Conservation (phyloP, 345 rosid species). For the Sonneratia caseolaris region DNA sequence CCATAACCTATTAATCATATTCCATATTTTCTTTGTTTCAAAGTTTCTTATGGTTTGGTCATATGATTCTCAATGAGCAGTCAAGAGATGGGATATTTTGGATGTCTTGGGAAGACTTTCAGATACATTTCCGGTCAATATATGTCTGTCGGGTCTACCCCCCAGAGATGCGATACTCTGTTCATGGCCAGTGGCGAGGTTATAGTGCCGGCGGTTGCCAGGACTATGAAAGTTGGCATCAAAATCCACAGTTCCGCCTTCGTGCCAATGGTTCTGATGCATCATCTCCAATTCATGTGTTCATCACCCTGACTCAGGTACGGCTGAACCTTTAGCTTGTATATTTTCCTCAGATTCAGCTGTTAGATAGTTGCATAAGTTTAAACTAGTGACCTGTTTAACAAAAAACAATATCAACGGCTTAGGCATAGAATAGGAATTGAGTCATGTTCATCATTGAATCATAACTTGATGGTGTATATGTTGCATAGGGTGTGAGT, state of each 20-base stretch:
- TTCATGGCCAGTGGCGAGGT: slow-evolving; percentile 95
- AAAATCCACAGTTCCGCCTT: slow-evolving; percentile 93
- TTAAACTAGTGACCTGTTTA: background rate
- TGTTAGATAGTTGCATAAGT: background rate
- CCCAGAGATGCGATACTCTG: slow-evolving; percentile 93
- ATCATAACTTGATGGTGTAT: background rate
- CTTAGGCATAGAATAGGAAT: background rate
- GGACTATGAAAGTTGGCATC: slow-evolving; percentile 97
- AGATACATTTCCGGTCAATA: slow-evolving; percentile 97
- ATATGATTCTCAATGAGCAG: slow-evolving; percentile 38
- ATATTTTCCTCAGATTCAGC: background rate
- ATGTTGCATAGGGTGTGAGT: slow-evolving; percentile 68
- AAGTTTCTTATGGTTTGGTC: background rate
- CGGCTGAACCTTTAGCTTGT: background rate
- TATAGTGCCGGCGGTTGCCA: slow-evolving; percentile 99
- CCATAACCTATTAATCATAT: background rate
- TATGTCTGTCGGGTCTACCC: slow-evolving; percentile 98
- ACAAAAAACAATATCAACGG: background rate
- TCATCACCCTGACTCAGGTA: slow-evolving; percentile 98
- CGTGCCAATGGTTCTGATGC: slow-evolving; percentile 89
- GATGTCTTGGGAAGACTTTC: slow-evolving; percentile 99
- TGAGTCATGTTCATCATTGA: background rate
- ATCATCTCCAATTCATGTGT: slow-evolving; percentile 78
- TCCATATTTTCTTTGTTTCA: background rate
- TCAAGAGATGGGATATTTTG: slow-evolving; percentile 98